Evolutionary conservation across 164 flowering plant genomes (phyloP), one percentile per base, ranked within the genome.

Genomic region (Annona cherimola): DNA sequence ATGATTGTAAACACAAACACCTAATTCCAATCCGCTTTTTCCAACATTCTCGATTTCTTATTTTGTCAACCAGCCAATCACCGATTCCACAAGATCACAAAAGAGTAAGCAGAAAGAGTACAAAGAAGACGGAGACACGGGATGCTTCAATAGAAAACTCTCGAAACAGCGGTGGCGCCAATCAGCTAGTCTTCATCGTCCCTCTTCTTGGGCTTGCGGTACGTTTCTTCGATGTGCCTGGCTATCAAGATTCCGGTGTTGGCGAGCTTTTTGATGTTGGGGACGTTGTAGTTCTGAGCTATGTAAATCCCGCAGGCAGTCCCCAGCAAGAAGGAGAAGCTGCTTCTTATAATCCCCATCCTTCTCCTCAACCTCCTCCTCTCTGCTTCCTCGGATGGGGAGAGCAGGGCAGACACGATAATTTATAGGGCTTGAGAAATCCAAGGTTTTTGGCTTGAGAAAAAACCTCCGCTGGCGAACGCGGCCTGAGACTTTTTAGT

Each of bases 201-300:
- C 43, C 40, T 74, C 50, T 35, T 67, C 67, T 74, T 74, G 45
- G 76, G 71, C 67, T 74, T 74, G 42, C 87, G 79, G 66, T 87
- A 82, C 0, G 57, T 74, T 67, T 83, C 79, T 73, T 87, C 88
- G 42, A 80, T 43, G 63, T 82, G 75, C 66, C 79, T 84, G 64
- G 81, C 81, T 72, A 60, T 79, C 66, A 63, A 45, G 19, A 78
- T 6, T 59, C 71, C 82, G 2, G 74, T 54, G n/a, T 76, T 35
- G 20, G 74, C 72, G 45, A 84, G 75, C 42, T 83, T 81, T 65
- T 73, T 75, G 57, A 88, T 73, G 78, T 84, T 81, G 55, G 89
- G 91, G 9, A 88, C 88, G 42, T 84, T 72, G 78, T 89, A 89
- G 79, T 89, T 87, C 77, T 89, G 93, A 44, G 88, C 91, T 5